Percentiles rank a stretch among this genome's conserved stretches.
Conservation (phyloP, 805 yeast genomes). For the Grigorovia humatica region DNA sequence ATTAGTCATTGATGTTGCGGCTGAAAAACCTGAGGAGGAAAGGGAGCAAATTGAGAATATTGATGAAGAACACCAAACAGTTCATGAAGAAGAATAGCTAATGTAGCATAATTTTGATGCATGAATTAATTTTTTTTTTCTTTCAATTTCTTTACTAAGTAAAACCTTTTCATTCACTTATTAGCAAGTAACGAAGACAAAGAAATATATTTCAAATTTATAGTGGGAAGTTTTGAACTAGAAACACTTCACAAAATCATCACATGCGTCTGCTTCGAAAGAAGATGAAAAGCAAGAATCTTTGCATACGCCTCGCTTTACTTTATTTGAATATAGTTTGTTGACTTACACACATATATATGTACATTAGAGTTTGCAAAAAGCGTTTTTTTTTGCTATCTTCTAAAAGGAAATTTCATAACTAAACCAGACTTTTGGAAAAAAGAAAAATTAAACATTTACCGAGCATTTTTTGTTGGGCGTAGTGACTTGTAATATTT, state of each 20-base stretch:
- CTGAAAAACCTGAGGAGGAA: conserved; percentile 23
- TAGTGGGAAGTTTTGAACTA: no score
- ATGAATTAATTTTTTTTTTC: not conserved
- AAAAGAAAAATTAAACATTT: no score
- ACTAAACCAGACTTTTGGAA: no score
- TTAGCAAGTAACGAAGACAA: not conserved
- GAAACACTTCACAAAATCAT: no score
- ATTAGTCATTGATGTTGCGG: conserved; percentile 61
- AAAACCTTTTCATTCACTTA: not conserved
- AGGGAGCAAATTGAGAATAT: not conserved
- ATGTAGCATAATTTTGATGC: not conserved
- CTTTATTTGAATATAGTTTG: not conserved
- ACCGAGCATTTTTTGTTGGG: no score
- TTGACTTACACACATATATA: not conserved
- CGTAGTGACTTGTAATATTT: no score
- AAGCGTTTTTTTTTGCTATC: no score
- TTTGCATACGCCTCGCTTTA: not conserved
- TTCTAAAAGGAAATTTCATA: no score
- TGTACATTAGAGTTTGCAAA: no score
- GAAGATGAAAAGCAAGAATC: not conserved
- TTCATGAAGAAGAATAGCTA: not conserved
- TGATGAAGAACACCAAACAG: not conserved
- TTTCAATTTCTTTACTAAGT: not conserved
- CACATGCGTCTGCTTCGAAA: no score
- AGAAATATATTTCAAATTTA: no score